Evolutionary conservation across 2,329 filamentous ascomycete species (phyloP).

Genomic region (Calonectria crousiana): DNA sequence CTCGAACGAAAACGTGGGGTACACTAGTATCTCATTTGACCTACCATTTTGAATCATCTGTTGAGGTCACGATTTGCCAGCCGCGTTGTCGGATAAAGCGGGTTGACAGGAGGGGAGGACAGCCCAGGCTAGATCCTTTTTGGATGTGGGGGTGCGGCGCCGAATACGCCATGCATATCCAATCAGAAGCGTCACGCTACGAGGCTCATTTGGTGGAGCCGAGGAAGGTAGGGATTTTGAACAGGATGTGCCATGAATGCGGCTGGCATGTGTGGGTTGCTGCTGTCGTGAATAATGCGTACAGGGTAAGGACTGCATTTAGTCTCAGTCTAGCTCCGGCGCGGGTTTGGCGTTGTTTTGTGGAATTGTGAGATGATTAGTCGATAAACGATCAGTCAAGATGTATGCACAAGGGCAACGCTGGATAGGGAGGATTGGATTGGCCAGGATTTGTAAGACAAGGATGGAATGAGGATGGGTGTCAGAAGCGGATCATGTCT

Average conservation of each 20-base stretch:
- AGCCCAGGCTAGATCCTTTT: background rate
- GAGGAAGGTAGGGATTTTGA: background rate
- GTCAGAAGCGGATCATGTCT: background rate
- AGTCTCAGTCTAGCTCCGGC: background rate
- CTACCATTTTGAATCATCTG: background rate
- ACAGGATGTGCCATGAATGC: background rate
- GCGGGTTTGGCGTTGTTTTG: background rate
- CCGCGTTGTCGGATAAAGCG: background rate
- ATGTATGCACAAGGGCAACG: background rate
- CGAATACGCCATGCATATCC: background rate
- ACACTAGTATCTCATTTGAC: background rate
- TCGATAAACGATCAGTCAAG: background rate
- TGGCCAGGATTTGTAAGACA: background rate
- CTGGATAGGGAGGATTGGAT: background rate
- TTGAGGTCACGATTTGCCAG: background rate
- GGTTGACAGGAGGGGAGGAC: background rate
- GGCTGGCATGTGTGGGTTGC: background rate
- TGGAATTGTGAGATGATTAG: background rate
- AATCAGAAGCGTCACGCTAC: background rate
- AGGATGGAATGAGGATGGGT: background rate
- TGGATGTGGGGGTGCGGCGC: background rate
- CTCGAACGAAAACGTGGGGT: background rate
- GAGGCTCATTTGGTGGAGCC: background rate
- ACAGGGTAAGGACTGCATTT: background rate
- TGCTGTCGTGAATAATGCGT: background rate